These are phyloP conservation scores for Elaeis oleifera DNA, from an alignment of 202 grass and related monocot genomes.

Conservation along the genomic window DNA sequence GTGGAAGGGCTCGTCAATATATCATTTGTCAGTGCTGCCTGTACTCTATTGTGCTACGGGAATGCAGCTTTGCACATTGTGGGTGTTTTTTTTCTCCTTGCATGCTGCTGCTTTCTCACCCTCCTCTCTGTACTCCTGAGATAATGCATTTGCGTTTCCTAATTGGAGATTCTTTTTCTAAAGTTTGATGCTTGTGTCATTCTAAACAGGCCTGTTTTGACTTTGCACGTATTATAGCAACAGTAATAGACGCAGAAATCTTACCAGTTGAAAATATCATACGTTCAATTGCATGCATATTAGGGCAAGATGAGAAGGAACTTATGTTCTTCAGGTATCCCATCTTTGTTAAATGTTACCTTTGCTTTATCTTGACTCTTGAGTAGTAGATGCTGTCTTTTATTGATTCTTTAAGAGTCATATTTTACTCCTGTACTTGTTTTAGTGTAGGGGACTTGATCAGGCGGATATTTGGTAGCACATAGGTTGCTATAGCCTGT, in stretches of 20 bases:
- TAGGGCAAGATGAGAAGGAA: conserved; percentile 37
- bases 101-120: too few relatives aligned
- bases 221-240: conserved; percentile 71
- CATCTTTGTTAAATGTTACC: too few relatives aligned
- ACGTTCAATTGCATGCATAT: conserved; percentile 58
- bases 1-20: conserved; percentile 68
- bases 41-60: conserved; percentile 66
- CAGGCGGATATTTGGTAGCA: too few relatives aligned
- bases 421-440: too few relatives aligned
- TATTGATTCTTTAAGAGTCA: too few relatives aligned
- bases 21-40: conserved; percentile 63
- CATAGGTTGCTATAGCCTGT: too few relatives aligned
- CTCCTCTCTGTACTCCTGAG: too few relatives aligned
- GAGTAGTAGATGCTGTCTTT: too few relatives aligned
- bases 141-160: too few relatives aligned
- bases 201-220: conserved; percentile 80
- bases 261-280: conserved; percentile 70
- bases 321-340: conserved; percentile 46
- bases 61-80: conserved; percentile 85
- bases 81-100: conserved; percentile 6
- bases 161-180: too few relatives aligned
- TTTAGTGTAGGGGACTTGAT: too few relatives aligned
- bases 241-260: conserved; percentile 52
- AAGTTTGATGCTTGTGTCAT: conserved; percentile 11
- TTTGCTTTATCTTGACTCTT: too few relatives aligned